Conservation (phyloP, 2,329 filamentous ascomycete species). For the Neocatenulostroma microsporum region DNA sequence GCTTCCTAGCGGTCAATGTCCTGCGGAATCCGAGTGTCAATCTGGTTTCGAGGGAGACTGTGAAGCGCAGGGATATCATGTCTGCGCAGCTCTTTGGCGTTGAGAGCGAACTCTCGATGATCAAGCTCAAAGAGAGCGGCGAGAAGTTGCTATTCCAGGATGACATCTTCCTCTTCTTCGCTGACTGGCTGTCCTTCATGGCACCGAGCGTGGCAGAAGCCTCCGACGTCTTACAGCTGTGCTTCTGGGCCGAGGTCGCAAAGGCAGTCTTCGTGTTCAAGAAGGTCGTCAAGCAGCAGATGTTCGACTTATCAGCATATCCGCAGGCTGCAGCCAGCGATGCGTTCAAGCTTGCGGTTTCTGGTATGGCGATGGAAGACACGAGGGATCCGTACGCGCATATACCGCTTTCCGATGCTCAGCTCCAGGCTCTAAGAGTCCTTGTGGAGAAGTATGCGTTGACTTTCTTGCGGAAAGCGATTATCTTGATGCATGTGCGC, state of each 20-base stretch:
- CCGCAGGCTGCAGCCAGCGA: constrained; percentile 6
- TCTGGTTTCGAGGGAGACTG: constrained; percentile 17
- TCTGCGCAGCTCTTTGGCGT: constrained; percentile 24
- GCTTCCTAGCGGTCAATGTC: constrained; percentile 71
- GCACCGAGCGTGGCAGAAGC: constrained; percentile 24
- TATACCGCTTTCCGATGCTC: constrained; percentile 8
- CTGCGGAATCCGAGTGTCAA: constrained; percentile 50
- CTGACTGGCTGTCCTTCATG: constrained; percentile 46
- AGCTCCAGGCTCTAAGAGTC: constrained; percentile 26
- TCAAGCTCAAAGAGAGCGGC: constrained; percentile 15
- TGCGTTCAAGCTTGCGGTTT: constrained; percentile 12
- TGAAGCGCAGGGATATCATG: constrained; percentile 22
- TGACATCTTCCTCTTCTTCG: constrained; percentile 73
- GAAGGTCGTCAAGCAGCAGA: constrained; percentile 10
- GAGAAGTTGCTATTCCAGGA: constrained; percentile 51
- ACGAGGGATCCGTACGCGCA: constrained; percentile 5
- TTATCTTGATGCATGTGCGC: constrained; percentile 76
- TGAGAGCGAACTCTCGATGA: constrained; percentile 17
- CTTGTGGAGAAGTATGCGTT: constrained; percentile 72
- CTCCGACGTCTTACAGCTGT: constrained; percentile 64
- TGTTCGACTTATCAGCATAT: background rate
- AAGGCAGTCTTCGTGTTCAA: constrained; percentile 61
- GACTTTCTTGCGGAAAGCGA: constrained; percentile 78
- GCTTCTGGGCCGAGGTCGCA: constrained; percentile 84
- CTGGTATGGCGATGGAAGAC: constrained; percentile 12